Evolutionary conservation across 1,139 yeast genomes (phyloP).

Genomic region (Lodderomyces metapsilosis): DNA sequence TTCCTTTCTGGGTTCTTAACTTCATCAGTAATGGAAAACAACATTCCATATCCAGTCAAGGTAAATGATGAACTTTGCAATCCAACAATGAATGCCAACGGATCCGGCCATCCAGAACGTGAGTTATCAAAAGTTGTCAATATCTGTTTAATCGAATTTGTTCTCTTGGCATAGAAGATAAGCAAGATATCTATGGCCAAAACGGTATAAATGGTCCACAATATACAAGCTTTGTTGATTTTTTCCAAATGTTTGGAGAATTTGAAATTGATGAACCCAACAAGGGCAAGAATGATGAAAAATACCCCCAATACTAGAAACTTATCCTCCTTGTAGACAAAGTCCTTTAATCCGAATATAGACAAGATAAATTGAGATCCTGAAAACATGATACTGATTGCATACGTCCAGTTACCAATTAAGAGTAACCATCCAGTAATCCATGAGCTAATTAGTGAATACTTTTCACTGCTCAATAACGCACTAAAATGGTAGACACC

Average conservation of each 20-base stretch:
- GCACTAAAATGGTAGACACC: constrained; percentile 78
- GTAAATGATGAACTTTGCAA: constrained; percentile 78
- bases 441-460: constrained; percentile 62
- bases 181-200: constrained; percentile 62
- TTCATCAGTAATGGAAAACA: constrained; percentile 81
- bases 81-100: constrained; percentile 68
- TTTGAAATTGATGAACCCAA: constrained; percentile 61
- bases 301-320: constrained; percentile 56
- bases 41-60: constrained; percentile 78
- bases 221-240: constrained; percentile 64
- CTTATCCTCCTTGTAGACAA: constrained; percentile 56
- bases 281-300: constrained; percentile 52
- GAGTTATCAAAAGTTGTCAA: constrained; percentile 69
- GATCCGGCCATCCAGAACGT: constrained; percentile 70
- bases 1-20: constrained; percentile 72
- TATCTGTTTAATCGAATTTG: constrained; percentile 58
- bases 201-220: constrained; percentile 76
- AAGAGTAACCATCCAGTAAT: constrained; percentile 73
- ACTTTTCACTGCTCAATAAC: constrained; percentile 56
- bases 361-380: constrained; percentile 73
- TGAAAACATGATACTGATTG: constrained; percentile 68
- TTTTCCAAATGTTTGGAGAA: constrained; percentile 59
- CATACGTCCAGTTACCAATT: constrained; percentile 76
- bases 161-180: constrained; percentile 57
- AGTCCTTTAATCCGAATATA: constrained; percentile 58